Base-by-base conservation (phyloP, 2,329 filamentous ascomycete genomes). In the Diaporthe caulivora region DNA sequence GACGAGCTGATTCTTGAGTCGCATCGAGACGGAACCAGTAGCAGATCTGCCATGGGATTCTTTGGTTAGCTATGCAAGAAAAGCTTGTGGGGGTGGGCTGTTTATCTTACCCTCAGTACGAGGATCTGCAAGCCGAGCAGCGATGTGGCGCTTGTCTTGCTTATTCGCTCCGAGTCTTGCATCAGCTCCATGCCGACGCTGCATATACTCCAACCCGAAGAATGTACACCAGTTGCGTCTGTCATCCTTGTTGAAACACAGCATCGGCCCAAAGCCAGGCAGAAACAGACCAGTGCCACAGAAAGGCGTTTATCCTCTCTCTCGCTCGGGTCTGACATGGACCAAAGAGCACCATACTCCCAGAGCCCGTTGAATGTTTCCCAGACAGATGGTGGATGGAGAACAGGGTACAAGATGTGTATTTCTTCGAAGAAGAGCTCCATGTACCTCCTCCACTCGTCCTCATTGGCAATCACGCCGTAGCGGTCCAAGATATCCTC, bases 361-460 rank as follows among this genome's bases (percentile, higher is more conserved):
- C 73, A 74, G 29, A 74, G 53, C 18, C 69, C 70, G 34, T 74
- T 71, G 31, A 74, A 74, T 1, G 57, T 74, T 24, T 74, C 64
- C 73, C 73, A 74, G 5, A 74, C 31, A 0, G 62, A 44, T n/a
- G 73, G 73, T 13, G 73, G 54, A 21, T 74, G 70, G 2, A 74
- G 64, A 7, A 74, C 42, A 9, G 73, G 73, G 34, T 74, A 74
- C 2, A 74, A 54, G 6, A 74, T 24, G 47, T 74, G 73, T 10
- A 75, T 69, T 24, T 75, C 73, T n/a, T 75, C 73, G 1, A 75
- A 62, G 40, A 70, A 75, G 1, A 75, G 40, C 11, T 73, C 55
- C 65, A 75, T 49, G 37, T 70, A 75, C 17, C 55, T 47, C n/a
- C 71, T 70, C 70, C 73, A 75, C 7, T 72, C 73, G 1, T 31